Base-by-base conservation (phyloP, 108 stramenopile species). In the Nitzschia sp. region DNA sequence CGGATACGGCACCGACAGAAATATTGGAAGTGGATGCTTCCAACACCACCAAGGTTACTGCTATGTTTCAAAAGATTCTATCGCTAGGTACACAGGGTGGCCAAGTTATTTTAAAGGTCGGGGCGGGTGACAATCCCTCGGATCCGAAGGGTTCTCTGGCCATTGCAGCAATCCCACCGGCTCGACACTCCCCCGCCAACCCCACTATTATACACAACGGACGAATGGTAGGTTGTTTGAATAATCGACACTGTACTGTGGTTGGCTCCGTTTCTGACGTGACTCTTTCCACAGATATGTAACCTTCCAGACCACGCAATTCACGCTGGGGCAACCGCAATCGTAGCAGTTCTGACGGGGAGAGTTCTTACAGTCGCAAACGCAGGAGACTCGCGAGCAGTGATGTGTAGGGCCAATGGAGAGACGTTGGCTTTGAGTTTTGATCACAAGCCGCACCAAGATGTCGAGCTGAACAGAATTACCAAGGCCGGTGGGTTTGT, bases 321-420 rank as follows among this genome's bases (percentile, higher is more conserved):
- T 24, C 96, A 95, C 59, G 95, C 97, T 6, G 98, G 98, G 31
- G 94, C 92, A 68, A 99, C 98, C 0, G 90, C 95, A 13, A 82
- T 97, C 42, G 93, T 97, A 2, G 89, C 91, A 27, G 86, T 98
- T 2, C 33, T 98, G 29, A 77, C 89, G 6, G 96, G 88, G 4
- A 74, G 78, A 34, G 83, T 77, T 27, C 65, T 98, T 19, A 90
- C 92, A 29, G 92, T 98, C 11, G 93, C 96, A 58, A 95, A 95
- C 71, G 95, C 94, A 2, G 96, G 96, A 3, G 96, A 97, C 66
- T 89, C 90, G 8, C 86, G 96, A 26, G 96, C 91, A 8, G 94
- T 97, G 6, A 61, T 97, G 26, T 91, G 92, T 67, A 77, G 95
- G 27, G 78, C 65, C 18, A 48, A 34, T 3, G 58, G 63, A 2